Conservation (phyloP, 1,284 basidiomycete species). For the Apiotrichum sp. region DNA sequence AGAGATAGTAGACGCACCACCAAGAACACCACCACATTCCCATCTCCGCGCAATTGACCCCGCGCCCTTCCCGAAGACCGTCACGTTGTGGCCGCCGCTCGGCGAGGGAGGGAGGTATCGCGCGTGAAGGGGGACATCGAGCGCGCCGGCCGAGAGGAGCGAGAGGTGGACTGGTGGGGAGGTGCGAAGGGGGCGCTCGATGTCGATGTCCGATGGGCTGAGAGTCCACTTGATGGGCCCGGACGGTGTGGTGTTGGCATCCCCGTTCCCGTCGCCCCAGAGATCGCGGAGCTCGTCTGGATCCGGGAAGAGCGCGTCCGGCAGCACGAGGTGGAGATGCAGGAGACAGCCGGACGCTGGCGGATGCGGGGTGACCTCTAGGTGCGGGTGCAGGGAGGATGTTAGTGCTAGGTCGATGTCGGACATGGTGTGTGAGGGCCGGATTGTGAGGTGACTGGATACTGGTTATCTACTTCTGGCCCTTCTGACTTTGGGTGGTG, state of each 20-base stretch:
- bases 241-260: no score
- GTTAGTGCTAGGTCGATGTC: conserved; percentile 7
- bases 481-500: no score
- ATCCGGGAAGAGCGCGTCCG: conserved; percentile 36
- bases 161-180: background rate
- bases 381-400: conserved; percentile 8
- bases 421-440: background rate
- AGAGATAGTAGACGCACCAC: no score
- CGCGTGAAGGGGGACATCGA: conserved; percentile 35
- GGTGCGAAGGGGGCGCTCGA: conserved; percentile 24
- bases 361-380: background rate
- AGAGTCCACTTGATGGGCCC: conserved; percentile 12
- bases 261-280: conserved; percentile 2
- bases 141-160: background rate
- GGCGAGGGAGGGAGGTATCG: conserved; percentile 27
- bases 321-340: conserved; percentile 23
- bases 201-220: conserved; percentile 21
- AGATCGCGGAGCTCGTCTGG: conserved; percentile 23
- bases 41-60: no score
- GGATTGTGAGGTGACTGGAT: no score
- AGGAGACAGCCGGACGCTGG: background rate
- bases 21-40: no score
- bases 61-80: background rate
- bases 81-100: background rate
- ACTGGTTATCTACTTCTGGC: no score